Evolutionary conservation across 2,329 filamentous ascomycete species (phyloP).

Genomic region (Penicillium sclerotigenum): DNA sequence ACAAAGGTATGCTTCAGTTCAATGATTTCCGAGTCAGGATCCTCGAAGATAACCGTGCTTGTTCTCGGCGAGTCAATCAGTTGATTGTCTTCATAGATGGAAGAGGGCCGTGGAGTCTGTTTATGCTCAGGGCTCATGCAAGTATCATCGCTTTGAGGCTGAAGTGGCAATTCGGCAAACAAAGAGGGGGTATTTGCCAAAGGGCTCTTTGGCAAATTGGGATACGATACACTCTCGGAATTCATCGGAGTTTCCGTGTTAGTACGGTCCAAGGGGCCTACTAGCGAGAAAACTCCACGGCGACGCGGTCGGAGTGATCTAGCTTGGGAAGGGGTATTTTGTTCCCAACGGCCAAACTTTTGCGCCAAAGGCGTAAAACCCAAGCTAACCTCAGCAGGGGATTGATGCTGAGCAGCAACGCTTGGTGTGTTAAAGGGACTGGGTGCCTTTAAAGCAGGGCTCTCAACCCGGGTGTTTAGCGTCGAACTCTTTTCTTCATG

Average conservation of each 20-base stretch:
- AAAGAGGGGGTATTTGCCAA: slow-evolving; percentile 18
- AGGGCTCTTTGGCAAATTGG: slow-evolving; percentile 20
- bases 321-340: slow-evolving; percentile 53
- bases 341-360: slow-evolving; percentile 61
- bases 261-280: slow-evolving; percentile 21
- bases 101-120: slow-evolving; percentile 4
- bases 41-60: slow-evolving; percentile 24
- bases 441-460: slow-evolving; percentile 10
- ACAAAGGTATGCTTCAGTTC: not conserved
- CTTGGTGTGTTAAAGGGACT: slow-evolving; percentile 16
- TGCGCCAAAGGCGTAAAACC: slow-evolving; percentile 64
- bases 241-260: not conserved
- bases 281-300: slow-evolving; percentile 38
- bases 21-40: slow-evolving; percentile 8
- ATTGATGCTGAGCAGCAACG: slow-evolving; percentile 10
- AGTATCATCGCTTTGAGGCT: slow-evolving; percentile 5
- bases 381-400: slow-evolving; percentile 33
- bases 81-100: slow-evolving; percentile 8
- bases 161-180: slow-evolving; percentile 16
- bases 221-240: slow-evolving; percentile 20
- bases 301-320: slow-evolving; percentile 27
- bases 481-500: slow-evolving; percentile 11
- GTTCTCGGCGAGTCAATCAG: slow-evolving; percentile 9
- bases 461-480: slow-evolving; percentile 11
- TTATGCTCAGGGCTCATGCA: slow-evolving; percentile 16